Evolutionary conservation across 83 land plant genomes (phyloP).

Genomic region (Larix sibirica): DNA sequence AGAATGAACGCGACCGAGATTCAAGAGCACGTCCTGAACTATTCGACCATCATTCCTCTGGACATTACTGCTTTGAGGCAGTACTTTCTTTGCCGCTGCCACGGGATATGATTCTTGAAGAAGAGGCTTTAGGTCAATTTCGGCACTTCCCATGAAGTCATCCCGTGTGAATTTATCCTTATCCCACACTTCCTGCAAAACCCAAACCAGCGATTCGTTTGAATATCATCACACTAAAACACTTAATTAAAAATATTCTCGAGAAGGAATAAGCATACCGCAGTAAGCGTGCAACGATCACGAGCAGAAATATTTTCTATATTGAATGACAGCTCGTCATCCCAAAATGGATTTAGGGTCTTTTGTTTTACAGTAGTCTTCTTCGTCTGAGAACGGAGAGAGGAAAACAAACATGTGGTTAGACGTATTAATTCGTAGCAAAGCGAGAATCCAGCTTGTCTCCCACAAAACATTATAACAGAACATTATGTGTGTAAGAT

Average conservation of each 20-base stretch:
- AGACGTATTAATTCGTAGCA: neutral
- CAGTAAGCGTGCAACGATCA: neutral
- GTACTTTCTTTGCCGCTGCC: neutral
- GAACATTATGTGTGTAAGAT: no score
- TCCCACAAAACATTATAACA: neutral
- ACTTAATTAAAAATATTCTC: neutral
- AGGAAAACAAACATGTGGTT: neutral
- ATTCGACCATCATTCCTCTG: neutral
- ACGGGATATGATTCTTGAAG: neutral
- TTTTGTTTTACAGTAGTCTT: neutral
- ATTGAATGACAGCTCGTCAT: neutral
- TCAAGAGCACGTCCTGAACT: neutral
- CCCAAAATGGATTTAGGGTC: neutral
- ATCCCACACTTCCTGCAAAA: conserved; percentile 5
- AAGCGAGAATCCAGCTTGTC: no score
- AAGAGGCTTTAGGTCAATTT: conserved; percentile 5
- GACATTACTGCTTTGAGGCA: neutral
- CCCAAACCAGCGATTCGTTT: neutral
- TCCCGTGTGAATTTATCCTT: neutral
- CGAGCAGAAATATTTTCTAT: neutral
- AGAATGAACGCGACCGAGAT: neutral
- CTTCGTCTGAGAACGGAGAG: neutral
- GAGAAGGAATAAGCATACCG: neutral
- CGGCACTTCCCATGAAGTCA: neutral
- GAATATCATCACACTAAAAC: neutral